Conservation (phyloP, 306 rosid species). For the Ochetophila trinervis region DNA sequence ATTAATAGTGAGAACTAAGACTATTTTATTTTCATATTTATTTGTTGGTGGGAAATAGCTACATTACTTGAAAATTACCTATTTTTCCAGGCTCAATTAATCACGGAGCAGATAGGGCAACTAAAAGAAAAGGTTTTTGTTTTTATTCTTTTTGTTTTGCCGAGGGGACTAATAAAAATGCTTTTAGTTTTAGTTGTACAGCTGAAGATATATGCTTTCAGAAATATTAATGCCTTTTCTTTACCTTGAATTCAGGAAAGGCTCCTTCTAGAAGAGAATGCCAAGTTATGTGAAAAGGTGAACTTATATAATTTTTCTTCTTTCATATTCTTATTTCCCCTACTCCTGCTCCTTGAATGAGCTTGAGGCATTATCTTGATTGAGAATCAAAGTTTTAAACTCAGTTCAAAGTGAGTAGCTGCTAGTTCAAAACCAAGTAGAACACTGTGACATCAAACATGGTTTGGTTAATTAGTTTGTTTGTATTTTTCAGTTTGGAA, state of each 20-base stretch:
- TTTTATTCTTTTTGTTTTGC: background rate
- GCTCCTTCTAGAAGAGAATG: slow-evolving; percentile 42
- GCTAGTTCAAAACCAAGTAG: too few relatives aligned
- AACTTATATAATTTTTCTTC: background rate
- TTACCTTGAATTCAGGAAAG: slow-evolving; percentile 40
- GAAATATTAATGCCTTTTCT: background rate
- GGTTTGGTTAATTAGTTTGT: too few relatives aligned
- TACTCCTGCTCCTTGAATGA: too few relatives aligned
- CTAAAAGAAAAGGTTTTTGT: slow-evolving; percentile 36
- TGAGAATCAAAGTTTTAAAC: too few relatives aligned
- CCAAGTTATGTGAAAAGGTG: slow-evolving; percentile 38
- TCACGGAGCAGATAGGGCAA: slow-evolving; percentile 31
- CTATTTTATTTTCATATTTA: background rate
- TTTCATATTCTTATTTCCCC: background rate
- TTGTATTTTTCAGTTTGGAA: too few relatives aligned
- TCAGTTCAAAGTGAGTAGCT: too few relatives aligned
- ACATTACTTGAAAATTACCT: slow-evolving; percentile 1
- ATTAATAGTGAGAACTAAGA: background rate
- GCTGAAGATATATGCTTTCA: background rate
- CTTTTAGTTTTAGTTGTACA: background rate
- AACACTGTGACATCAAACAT: too few relatives aligned
- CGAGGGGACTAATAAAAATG: too few relatives aligned
- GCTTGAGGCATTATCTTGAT: too few relatives aligned
- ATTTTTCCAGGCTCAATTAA: slow-evolving; percentile 38
- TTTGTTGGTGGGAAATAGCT: background rate